Conservation (phyloP, 306 rosid genomes). For the Ormosia semicastrata region DNA sequence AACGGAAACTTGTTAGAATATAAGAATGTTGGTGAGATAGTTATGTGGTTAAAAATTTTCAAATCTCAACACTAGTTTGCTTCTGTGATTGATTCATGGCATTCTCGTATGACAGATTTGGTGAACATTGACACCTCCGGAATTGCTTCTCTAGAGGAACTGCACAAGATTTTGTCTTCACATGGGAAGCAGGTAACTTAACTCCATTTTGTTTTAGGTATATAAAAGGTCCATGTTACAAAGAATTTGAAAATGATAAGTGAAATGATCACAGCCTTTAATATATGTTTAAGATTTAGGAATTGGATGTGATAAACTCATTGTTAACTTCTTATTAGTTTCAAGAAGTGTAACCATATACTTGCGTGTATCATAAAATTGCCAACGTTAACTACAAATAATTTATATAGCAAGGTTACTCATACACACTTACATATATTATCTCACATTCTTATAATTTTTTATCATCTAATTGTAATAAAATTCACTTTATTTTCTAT, state of each 20-base stretch:
- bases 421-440: no score
- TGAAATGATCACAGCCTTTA: background rate
- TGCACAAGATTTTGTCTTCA: constrained; percentile 51
- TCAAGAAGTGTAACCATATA: no score
- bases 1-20: background rate
- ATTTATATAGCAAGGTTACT: background rate
- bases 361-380: no score
- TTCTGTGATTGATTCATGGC: background rate
- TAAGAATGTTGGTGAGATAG: background rate
- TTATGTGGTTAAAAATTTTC: background rate
- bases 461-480: no score
- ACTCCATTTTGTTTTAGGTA: background rate
- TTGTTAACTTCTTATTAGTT: no score
- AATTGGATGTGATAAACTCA: no score
- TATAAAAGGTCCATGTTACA: background rate
- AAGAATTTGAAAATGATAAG: background rate
- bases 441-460: no score
- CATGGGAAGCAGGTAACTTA: constrained; percentile 55
- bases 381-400: background rate
- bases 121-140: constrained; percentile 79
- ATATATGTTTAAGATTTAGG: no score
- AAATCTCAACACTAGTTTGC: background rate
- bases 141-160: constrained; percentile 62
- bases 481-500: no score
- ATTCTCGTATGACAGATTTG: constrained; percentile 43